Evolutionary conservation across 2,329 filamentous ascomycete genomes (phyloP), one percentile per base, ranked within the genome.

Genomic region (Amylocarpus encephaloides): DNA sequence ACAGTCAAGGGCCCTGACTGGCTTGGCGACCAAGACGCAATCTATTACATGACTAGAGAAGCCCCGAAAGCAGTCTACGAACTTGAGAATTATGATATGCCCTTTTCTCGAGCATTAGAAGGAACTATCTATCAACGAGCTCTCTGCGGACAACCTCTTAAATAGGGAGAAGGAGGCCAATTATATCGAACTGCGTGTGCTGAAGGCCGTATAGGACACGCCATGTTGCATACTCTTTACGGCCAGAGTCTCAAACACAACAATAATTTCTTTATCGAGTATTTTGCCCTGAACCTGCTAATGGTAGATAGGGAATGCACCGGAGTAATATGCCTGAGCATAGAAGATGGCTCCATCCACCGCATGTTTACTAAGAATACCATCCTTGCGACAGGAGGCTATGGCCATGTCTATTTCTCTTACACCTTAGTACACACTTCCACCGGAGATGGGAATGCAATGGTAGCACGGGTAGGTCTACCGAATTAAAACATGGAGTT

Each of bases 41-140:
- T 80, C 50, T 76, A 79, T 61, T 79, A 79, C 64, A 79, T 80
- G 77, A 78, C 74, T 6, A 68, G 73, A 49, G 75, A 77, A 66
- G 76, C 77, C 6, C 71, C 75, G 6, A 69, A 71, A 46, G 73
- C 74, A 10, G 72, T 80, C 33, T 74, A 76, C 56, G 77, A 80
- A 61, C 67, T 78, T 26, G 76, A 78, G 58, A 73, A 75, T 51
- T 78, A 77, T 54, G 75, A 75, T 35, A 75, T 76, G 68, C 72
- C 76, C 0, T 78, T 78, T 53, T 75, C 71, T n/a, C 61, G 72
- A 7, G 75, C 72, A 1, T 57, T 60, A 10, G 67, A 71, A 41
- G 72, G 72, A 12, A 68, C 59, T 16, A 73, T 74, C 32, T 75
- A 75, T 54, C 73, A 75, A 55, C 65, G 73, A 32, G 71, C 73